These are phyloP conservation scores for Auxenochlorella pyrenoidosa DNA, from an alignment of 139 green algal genomes.

Conservation along the genomic window DNA sequence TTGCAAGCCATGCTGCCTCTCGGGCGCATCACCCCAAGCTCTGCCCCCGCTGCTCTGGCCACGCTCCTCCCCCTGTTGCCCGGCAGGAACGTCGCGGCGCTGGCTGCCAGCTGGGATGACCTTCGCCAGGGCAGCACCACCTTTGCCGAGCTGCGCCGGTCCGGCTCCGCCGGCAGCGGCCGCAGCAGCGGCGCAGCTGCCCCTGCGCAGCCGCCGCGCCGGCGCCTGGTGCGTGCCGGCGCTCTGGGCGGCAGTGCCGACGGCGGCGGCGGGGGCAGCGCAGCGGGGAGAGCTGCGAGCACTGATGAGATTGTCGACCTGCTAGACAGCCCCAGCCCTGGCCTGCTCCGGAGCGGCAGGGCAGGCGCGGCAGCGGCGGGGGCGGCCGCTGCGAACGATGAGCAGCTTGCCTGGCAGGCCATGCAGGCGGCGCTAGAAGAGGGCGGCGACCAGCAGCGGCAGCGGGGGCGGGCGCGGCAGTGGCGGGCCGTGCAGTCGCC, in stretches of 20 bases:
- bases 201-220: background rate
- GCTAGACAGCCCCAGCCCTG: constrained; percentile 15
- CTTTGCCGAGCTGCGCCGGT: background rate
- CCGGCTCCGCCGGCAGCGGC: background rate
- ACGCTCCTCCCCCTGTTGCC: background rate
- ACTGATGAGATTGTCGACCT: background rate
- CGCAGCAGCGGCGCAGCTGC: background rate
- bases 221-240: constrained; percentile 4
- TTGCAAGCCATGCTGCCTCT: too few species aligned
- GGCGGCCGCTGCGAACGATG: background rate
- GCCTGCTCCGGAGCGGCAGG: background rate
- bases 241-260: background rate
- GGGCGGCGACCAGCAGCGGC: background rate
- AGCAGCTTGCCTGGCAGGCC: background rate
- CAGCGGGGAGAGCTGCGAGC: background rate
- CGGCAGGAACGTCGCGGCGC: background rate
- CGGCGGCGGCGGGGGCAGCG: background rate
- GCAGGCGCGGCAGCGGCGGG: background rate
- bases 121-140: background rate
- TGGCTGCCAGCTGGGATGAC: background rate
- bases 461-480: background rate
- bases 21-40: background rate
- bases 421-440: background rate
- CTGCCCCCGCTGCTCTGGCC: background rate
- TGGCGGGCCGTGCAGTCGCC: background rate